Base-by-base conservation (phyloP, 768 basidiomycete genomes). In the Rhodotorula kratochvilovae region DNA sequence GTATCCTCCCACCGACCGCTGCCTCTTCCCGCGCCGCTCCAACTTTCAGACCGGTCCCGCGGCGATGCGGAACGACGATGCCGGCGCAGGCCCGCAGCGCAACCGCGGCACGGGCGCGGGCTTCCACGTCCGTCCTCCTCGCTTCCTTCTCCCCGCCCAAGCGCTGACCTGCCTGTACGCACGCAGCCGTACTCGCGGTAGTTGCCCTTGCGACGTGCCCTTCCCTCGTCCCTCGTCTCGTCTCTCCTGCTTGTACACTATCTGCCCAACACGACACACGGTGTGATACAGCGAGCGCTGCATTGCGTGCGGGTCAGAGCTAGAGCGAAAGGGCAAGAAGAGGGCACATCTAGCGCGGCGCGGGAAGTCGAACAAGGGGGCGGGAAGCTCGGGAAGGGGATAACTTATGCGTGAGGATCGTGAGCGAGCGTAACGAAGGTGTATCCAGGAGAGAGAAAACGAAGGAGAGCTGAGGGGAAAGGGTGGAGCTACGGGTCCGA, bases 1-100 rank as follows among this genome's bases (percentile, higher is more conserved):
- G n/a, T n/a, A n/a, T n/a, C n/a, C n/a, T n/a, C n/a, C n/a, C n/a
- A n/a, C n/a, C n/a, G n/a, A n/a, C n/a, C n/a, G n/a, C n/a, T n/a
- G n/a, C n/a, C n/a, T n/a, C n/a, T n/a, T n/a, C n/a, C n/a, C n/a
- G n/a, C n/a, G n/a, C n/a, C n/a, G n/a, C n/a, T 39, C 39, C 39
- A 6, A 15, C 48, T 27, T 58, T 46, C 70, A 77, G 65, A 67
- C 75, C 5, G 85, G 86, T 17, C 77, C 77, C 25, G 77, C 77
- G 5, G 55, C 76, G 29, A 78, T 79, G 76, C 66, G 76, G 36
- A 63, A 67, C 25, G 70, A 65, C 21, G 70, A 53, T 4, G 67
- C 64, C 39, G 68, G 68, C 10, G 39, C 68, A 1, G 72, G 72
- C 12, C 68, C 72, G 35, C 66, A 67, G 59, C 56, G 72, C 17